These are phyloP conservation scores for Grigorovia transvaalensis DNA, from an alignment of 805 yeast genomes.

Conservation along the genomic window DNA sequence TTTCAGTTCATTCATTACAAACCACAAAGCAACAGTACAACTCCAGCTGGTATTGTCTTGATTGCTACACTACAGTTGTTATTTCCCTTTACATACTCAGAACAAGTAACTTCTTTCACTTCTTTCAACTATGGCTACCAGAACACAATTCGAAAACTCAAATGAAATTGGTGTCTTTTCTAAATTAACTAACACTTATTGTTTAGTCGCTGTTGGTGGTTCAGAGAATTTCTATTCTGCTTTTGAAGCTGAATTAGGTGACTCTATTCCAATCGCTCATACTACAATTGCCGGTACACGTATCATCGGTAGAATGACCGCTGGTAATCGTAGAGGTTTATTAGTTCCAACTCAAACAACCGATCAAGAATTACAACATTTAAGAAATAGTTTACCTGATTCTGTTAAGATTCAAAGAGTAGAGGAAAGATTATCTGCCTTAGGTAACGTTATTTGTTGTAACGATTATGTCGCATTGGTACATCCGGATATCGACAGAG, in stretches of 20 bases:
- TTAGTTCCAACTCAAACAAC: constrained; percentile 96
- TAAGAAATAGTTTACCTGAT: constrained; percentile 94
- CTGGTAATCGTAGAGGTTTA: constrained; percentile 95
- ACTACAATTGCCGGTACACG: constrained; percentile 98
- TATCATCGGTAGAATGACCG: constrained; percentile 95
- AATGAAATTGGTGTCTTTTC: constrained; percentile 91
- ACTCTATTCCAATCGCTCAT: constrained; percentile 90
- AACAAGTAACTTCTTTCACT: no score
- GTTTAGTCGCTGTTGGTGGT: constrained; percentile 94
- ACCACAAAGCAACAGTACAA: neutral
- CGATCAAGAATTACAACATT: constrained; percentile 95
- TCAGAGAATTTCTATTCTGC: constrained; percentile 84
- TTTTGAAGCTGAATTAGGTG: constrained; percentile 95
- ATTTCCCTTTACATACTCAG: no score
- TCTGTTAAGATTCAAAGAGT: constrained; percentile 92
- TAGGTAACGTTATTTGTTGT: constrained; percentile 97
- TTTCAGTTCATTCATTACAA: neutral
- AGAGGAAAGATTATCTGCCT: constrained; percentile 92
- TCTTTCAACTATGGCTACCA: constrained; percentile 42
- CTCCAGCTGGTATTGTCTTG: no score
- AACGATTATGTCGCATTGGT: constrained; percentile 98
- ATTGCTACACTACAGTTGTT: no score
- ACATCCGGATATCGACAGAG: constrained; percentile 98
- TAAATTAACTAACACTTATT: constrained; percentile 91
- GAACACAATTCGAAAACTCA: constrained; percentile 76